Base-by-base conservation (phyloP, 2,329 filamentous ascomycete species). In the Coniella vitis region DNA sequence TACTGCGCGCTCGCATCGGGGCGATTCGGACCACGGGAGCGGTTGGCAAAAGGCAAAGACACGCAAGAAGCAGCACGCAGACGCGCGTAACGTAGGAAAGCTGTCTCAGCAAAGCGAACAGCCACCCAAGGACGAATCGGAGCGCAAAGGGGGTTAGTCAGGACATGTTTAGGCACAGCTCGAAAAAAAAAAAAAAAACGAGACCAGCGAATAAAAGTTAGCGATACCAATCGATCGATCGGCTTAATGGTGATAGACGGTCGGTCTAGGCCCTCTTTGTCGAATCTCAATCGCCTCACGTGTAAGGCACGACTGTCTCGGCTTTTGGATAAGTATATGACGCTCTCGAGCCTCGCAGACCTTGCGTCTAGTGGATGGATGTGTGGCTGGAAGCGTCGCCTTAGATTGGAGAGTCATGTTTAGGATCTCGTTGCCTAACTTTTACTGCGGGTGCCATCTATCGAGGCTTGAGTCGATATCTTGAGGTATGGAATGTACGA, bases 21-120 rank as follows among this genome's bases (percentile, higher is more conserved):
- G 75, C 55, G 78, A 81, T 57, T 65, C 65, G 32, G 72, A 74
- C 12, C 61, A 56, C 19, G 46, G 45, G 7, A 60, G 67, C 29
- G 71, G 65, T 2, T 84, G 81, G 81, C 80, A 83, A 54, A 81
- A 81, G 59, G 72, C 76, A 14, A 81, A 79, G 55, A 58, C 69
- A 7, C 72, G 71, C 54, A 79, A 76, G 61, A 78, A 75, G 62
- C 68, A 65, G 2, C 57, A 29, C 25, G 25, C 57, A n/a, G 72
- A 76, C 13, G 59, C 64, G 48, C 81, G 79, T 59, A 69, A 69
- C 58, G 61, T 65, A 41, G 61, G 61, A 7, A 74, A 71, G 49
- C 65, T 64, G 3, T 60, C 61, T 19, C 59, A 65, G 7, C 70
- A 72, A 22, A 68, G 70, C 51, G 80, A 84, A 61, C 71, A 73